A percentile compares a stretch with the other conserved stretches of the same genome.
Conservation (phyloP, 2,329 filamentous ascomycete genomes). For the Ophiostoma perfectum region DNA sequence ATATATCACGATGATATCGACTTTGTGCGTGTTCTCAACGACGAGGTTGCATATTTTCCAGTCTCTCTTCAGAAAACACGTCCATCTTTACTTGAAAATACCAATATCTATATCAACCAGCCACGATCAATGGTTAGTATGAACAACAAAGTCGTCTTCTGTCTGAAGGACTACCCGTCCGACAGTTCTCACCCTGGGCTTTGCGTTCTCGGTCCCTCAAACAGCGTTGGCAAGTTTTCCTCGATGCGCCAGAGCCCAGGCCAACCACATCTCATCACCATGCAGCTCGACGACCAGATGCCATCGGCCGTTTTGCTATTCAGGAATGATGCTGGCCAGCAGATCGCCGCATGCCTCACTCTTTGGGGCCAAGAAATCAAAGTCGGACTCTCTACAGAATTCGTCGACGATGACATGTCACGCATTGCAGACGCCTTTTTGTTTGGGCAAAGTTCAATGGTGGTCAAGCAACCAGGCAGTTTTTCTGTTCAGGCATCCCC, state of each 20-base stretch:
- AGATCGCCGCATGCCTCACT: constrained; percentile 13
- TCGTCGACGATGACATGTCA: neutral
- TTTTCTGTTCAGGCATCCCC: neutral
- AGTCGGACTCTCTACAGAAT: constrained; percentile 1
- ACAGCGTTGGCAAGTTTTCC: neutral
- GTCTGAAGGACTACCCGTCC: neutral
- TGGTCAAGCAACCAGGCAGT: constrained; percentile 13
- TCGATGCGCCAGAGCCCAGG: neutral
- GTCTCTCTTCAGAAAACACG: neutral
- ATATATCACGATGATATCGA: neutral
- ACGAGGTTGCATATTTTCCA: neutral
- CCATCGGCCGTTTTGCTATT: constrained; percentile 14
- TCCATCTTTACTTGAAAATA: neutral
- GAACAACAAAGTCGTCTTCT: neutral
- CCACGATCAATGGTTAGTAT: neutral
- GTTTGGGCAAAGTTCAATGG: constrained; percentile 14
- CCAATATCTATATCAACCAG: too few species aligned
- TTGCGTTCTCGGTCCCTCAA: neutral
- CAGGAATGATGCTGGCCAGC: neutral
- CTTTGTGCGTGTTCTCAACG: constrained; percentile 11
- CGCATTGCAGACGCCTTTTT: constrained; percentile 18
- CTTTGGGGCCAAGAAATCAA: constrained; percentile 17
- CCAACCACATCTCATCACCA: neutral
- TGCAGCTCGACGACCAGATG: constrained; percentile 12
- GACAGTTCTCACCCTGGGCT: neutral